Conservation (phyloP, 306 rosid genomes). For the Luffa aegyptiaca region DNA sequence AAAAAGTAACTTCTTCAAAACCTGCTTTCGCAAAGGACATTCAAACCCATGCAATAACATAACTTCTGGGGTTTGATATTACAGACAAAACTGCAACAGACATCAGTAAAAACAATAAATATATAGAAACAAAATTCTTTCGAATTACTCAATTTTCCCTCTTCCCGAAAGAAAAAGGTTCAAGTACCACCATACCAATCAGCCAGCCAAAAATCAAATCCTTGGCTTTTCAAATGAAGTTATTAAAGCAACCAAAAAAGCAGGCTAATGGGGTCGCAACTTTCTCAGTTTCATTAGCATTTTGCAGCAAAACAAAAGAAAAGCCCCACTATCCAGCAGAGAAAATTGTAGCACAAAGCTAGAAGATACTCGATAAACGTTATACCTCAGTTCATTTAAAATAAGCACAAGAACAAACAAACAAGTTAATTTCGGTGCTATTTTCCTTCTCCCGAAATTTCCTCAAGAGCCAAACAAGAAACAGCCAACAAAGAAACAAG, state of each 20-base stretch:
- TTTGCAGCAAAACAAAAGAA: not conserved
- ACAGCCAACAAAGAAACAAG: not conserved
- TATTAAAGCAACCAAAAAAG: not conserved
- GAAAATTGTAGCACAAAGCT: not conserved
- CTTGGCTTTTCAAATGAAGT: not conserved
- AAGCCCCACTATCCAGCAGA: not conserved
- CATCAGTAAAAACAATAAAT: not conserved
- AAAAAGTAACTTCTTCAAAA: not conserved
- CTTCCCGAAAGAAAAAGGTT: not conserved
- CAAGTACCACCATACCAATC: not conserved
- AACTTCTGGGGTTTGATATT: not conserved
- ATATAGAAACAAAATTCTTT: not conserved
- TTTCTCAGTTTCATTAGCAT: not conserved
- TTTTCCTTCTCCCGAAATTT: not conserved
- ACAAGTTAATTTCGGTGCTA: not conserved
- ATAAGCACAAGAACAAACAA: not conserved
- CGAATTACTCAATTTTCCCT: not conserved
- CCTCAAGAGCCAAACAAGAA: not conserved
- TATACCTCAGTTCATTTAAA: not conserved
- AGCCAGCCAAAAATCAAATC: not conserved
- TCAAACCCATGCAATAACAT: not conserved
- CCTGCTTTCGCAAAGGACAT: constrained; percentile 1
- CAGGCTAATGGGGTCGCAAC: not conserved
- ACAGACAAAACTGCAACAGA: not conserved
- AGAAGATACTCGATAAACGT: not conserved